Evolutionary conservation across 192 early-diverging fungal genomes (phyloP), one percentile per base, ranked within the genome.

Genomic region (Podochytrium sp.): DNA sequence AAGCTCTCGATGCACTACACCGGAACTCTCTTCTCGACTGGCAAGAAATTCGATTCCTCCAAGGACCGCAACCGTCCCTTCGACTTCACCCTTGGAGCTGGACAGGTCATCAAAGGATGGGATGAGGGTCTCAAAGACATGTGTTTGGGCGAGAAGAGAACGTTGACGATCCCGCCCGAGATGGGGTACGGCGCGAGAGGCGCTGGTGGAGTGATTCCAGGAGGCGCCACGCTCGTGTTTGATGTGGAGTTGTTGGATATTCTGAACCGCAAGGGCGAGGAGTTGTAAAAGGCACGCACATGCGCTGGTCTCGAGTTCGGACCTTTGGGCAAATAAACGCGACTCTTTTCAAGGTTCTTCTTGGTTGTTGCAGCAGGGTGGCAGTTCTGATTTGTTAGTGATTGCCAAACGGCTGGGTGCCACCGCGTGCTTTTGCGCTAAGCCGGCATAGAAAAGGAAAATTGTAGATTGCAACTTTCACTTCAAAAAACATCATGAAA

Each of bases 141-240:
- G 93, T 93, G 93, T 58, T 73, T 91, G 62, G 93, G 93, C 51
- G 93, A 95, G 81, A 89, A 93, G 79, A 76, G 92, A 32, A 85
- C 78, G 75, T 74, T 95, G 56, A 84, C 83, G 12, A 94, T 94
- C 73, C 93, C 93, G 29, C 66, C 92, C 41, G 50, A 81, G 41
- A 65, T 93, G 3, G 78, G 79, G 14, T 81, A 80, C 68, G 88
- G 90, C 41, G 88, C 80, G 33, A 80, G 85, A 56, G 89, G 89
- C 23, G 56, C 76, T 57, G 84, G 89, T 25, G 78, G 77, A 23
- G 78, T 73, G 56, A 85, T 86, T 51, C 70, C 69, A 32, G 69
- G 72, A 12, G 78, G 77, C 0, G 63, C 91, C 0, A 90, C 91
- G 40, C 82, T 95, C 37, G 90, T 92, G 25, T 94, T 95, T 75